Percentiles rank a stretch among this genome's conserved stretches.
phyloP scores from a whole-genome alignment of 2,329 filamentous ascomycete species.

The Trichoderma lentiforme region DNA sequence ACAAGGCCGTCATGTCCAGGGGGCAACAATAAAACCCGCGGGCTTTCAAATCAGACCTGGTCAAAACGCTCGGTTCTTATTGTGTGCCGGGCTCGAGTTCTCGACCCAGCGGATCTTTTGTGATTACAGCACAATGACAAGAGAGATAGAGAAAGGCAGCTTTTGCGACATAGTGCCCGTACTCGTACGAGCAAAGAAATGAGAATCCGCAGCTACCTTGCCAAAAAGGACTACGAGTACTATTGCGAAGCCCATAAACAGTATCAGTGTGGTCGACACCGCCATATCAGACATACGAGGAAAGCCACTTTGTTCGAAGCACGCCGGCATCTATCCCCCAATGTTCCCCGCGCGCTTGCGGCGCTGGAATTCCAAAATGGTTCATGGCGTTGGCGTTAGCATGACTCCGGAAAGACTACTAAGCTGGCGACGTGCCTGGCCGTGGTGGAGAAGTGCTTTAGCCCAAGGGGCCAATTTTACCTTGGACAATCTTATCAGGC shows the following conservation, averaged over 20 bases:
- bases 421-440: neutral
- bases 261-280: neutral
- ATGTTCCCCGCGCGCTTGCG: constrained; percentile 10
- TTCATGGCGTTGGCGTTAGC: neutral
- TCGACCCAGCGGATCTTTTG: neutral
- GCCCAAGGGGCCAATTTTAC: neutral
- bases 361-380: constrained; percentile 8
- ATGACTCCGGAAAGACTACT: neutral
- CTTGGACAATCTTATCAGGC: neutral
- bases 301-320: neutral
- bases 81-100: neutral
- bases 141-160: neutral
- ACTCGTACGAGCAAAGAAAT: neutral
- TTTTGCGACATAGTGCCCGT: neutral
- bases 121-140: neutral
- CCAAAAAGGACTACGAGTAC: neutral
- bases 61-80: neutral
- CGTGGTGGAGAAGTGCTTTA: neutral
- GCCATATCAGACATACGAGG: neutral
- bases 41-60: neutral
- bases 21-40: neutral
- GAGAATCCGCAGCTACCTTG: neutral
- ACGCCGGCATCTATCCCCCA: neutral
- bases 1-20: neutral
- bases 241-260: neutral